Evolutionary conservation across 2,329 filamentous ascomycete genomes (phyloP).

Genomic region (Fusarium marasasianum): DNA sequence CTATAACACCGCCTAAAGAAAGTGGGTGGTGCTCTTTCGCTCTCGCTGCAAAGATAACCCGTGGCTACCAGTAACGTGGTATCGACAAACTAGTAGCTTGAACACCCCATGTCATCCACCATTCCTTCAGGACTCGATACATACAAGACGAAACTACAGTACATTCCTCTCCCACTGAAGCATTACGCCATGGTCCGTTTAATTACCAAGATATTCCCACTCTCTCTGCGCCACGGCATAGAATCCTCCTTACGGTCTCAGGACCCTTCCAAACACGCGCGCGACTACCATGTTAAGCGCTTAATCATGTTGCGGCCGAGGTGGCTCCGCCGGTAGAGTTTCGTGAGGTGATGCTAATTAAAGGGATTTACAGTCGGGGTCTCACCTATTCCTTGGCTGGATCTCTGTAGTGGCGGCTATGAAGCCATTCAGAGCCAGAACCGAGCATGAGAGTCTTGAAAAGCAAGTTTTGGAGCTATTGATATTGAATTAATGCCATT

Average conservation of each 20-base stretch:
- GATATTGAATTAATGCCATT: not conserved
- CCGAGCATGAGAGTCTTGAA: not conserved
- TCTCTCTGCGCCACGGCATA: not conserved
- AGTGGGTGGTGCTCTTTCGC: not conserved
- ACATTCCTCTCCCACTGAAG: constrained; percentile 5
- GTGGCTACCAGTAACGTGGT: not conserved
- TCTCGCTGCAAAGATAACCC: constrained; percentile 14
- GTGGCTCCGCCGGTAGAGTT: not conserved
- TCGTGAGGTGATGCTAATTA: not conserved
- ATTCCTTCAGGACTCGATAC: not conserved
- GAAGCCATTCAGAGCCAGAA: not conserved
- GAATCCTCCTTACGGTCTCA: constrained; percentile 12
- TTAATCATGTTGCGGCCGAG: not conserved
- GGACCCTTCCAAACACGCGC: constrained; percentile 34
- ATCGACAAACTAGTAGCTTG: not conserved
- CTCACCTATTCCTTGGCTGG: not conserved
- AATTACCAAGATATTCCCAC: constrained; percentile 5
- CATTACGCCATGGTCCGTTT: constrained; percentile 16
- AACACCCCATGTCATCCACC: not conserved
- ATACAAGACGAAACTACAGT: not conserved
- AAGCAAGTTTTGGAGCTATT: not conserved
- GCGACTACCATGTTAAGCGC: constrained; percentile 33
- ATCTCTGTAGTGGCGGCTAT: constrained; percentile 1
- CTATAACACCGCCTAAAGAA: not conserved
- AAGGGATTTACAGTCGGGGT: constrained; percentile 8